These are phyloP conservation scores for Eleusine coracana DNA, from an alignment of 176 grass and related monocot genomes.

Conservation along the genomic window DNA sequence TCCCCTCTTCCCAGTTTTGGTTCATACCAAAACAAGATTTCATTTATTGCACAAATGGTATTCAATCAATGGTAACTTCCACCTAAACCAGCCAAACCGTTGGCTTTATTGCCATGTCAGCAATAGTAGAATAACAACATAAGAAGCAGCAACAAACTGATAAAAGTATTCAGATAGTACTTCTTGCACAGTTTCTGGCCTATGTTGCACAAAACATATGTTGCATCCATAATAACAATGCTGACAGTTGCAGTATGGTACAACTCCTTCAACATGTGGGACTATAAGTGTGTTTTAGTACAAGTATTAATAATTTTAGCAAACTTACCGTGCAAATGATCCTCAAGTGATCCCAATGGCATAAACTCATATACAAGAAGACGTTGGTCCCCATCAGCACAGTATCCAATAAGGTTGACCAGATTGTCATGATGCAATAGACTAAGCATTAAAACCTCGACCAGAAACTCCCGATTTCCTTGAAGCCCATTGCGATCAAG, in stretches of 20 bases:
- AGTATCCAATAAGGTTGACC: conserved; percentile 90
- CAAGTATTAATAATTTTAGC: conserved; percentile 33
- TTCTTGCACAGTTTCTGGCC: background rate
- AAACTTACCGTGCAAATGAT: conserved; percentile 83
- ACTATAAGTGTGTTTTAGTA: conserved; percentile 23
- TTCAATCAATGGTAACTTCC: background rate
- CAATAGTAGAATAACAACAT: conserved; percentile 6
- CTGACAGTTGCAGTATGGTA: background rate
- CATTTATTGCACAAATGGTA: background rate
- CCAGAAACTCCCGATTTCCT: conserved; percentile 89
- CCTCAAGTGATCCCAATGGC: conserved; percentile 89
- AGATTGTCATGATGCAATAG: conserved; percentile 84
- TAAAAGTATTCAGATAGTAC: background rate
- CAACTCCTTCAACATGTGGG: conserved; percentile 34
- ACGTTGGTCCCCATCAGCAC: conserved; percentile 89
- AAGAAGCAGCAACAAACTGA: conserved; percentile 21
- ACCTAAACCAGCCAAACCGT: conserved; percentile 7
- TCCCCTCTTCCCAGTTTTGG: too few species aligned
- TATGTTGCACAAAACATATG: background rate
- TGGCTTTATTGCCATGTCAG: background rate
- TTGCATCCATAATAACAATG: background rate
- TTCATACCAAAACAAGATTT: background rate
- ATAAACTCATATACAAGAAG: conserved; percentile 96
- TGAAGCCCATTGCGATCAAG: conserved; percentile 87
- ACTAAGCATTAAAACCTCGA: conserved; percentile 92